A percentile compares a stretch with the other conserved stretches of the same genome.
phyloP scores from a whole-genome alignment of 768 basidiomycete species.

The Lentinula guzmanii region DNA sequence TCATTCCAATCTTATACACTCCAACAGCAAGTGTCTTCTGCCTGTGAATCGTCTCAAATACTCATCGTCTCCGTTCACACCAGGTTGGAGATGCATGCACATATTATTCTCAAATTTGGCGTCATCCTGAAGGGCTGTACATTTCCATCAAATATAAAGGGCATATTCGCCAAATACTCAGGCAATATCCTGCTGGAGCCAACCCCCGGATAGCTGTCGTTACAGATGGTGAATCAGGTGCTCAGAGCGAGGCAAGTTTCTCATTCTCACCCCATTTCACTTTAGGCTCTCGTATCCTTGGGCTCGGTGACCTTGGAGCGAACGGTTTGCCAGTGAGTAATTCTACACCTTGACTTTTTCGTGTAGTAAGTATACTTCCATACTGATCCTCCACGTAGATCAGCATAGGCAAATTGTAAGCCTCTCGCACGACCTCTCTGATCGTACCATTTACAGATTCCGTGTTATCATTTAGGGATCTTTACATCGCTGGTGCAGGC shows the following conservation, averaged over 20 bases:
- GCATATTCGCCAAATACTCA: conserved; percentile 49
- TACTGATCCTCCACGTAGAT: conserved; percentile 23
- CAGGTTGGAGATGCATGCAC: conserved; percentile 69
- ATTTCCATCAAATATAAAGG: conserved; percentile 66
- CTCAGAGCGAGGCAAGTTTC: conserved; percentile 15
- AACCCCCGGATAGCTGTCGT: conserved; percentile 66
- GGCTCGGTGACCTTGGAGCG: conserved; percentile 77
- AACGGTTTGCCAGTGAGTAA: conserved; percentile 36
- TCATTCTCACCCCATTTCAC: conserved; percentile 4
- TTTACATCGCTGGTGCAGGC: conserved; percentile 71
- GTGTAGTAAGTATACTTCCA: not conserved
- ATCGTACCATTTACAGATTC: not conserved
- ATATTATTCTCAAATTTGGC: conserved; percentile 66
- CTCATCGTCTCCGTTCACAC: not conserved
- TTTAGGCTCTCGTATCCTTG: conserved; percentile 66
- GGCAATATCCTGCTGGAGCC: conserved; percentile 39
- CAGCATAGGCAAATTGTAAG: conserved; percentile 67
- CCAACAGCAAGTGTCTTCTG: conserved; percentile 44
- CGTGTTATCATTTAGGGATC: conserved; percentile 30
- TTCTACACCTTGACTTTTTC: not conserved
- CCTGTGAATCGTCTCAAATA: too few species aligned
- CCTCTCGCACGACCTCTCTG: conserved; percentile 7
- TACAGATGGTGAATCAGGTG: conserved; percentile 51
- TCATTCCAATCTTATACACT: conserved; percentile 70
- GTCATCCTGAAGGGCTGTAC: conserved; percentile 53